Base-by-base conservation (phyloP, 192 early-diverging fungal genomes). In the Backusella tarrabulga region DNA sequence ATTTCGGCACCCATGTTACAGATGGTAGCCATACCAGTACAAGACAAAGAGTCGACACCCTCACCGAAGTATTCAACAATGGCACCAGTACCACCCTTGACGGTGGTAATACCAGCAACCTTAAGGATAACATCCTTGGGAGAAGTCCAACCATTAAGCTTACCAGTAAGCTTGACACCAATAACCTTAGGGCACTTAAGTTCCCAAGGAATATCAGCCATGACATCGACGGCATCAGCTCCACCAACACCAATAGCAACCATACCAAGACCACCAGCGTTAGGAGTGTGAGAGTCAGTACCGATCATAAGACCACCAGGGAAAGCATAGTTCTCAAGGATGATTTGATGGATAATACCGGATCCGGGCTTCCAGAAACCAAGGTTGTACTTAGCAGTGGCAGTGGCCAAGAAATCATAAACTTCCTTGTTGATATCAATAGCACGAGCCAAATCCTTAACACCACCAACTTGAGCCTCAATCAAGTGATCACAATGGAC, bases 1-100 rank as follows among this genome's bases (percentile, higher is more conserved):
- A 98, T 93, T 87, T 99, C 97, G 54, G 97, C 97, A 82, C 97
- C 97, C 97, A 99, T 97, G 89, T 99, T 99, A 88, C 97, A 99
- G 80, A 99, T 95, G 68, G 97, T 99, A 74, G 94, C 97, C 97
- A 99, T 97, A 79, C 96, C 97, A 73, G 97, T 99, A 85, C 96
- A 97, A 67, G 94, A 96, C 79, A 99, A 87, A 50, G 94, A 91
- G 73, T 97, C 94, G 67, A 96, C 94, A 86, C 97, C 97, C 5
- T 93, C 88, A 69, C 97, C 97, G 87, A 97, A 95, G 91, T 99
- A 99, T 87, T 99, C 97, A 77, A 99, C 92, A 70, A 99, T 97
- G 70, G 95, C 93, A 83, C 96, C 96, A 63, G 97, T 99, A 74
- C 95, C 97, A 75, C 97, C 97, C 89, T 96, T 93, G 83, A 99